phyloP scores from a whole-genome alignment of 2,329 filamentous ascomycete species.

The Didymella lethalis region DNA sequence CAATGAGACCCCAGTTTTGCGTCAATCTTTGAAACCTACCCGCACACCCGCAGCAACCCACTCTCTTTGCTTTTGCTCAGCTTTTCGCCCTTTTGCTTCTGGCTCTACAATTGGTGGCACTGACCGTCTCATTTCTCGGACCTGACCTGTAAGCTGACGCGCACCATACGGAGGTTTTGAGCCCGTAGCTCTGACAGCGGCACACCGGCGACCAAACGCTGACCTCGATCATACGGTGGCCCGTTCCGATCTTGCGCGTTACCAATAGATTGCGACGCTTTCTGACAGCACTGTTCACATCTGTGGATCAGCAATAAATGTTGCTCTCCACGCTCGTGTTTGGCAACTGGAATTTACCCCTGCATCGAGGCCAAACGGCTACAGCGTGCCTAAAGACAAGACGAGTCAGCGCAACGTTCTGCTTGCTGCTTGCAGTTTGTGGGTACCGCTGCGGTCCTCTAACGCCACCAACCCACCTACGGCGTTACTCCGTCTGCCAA shows the following conservation, averaged over 20 bases:
- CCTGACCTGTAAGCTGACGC: constrained; percentile 23
- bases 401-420: constrained; percentile 18
- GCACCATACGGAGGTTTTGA: constrained; percentile 18
- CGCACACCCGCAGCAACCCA: constrained; percentile 29
- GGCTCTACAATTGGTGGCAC: constrained; percentile 25
- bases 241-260: constrained; percentile 23
- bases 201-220: constrained; percentile 31
- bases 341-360: constrained; percentile 11
- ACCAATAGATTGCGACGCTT: constrained; percentile 11
- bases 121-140: constrained; percentile 23
- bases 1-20: constrained; percentile 36
- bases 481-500: constrained; percentile 18
- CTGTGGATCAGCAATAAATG: constrained; percentile 13
- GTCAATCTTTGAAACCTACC: constrained; percentile 38
- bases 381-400: constrained; percentile 13
- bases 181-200: constrained; percentile 40
- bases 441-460: constrained; percentile 1
- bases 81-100: constrained; percentile 28
- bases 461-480: constrained; percentile 14
- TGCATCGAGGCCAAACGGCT: constrained; percentile 11
- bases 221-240: constrained; percentile 28
- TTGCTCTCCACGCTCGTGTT: constrained; percentile 3
- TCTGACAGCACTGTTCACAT: constrained; percentile 10
- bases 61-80: constrained; percentile 27
- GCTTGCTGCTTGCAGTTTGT: constrained; percentile 12